Base-by-base conservation (phyloP, 352 stramenopile genomes). In the Phytophthora meadii region DNA sequence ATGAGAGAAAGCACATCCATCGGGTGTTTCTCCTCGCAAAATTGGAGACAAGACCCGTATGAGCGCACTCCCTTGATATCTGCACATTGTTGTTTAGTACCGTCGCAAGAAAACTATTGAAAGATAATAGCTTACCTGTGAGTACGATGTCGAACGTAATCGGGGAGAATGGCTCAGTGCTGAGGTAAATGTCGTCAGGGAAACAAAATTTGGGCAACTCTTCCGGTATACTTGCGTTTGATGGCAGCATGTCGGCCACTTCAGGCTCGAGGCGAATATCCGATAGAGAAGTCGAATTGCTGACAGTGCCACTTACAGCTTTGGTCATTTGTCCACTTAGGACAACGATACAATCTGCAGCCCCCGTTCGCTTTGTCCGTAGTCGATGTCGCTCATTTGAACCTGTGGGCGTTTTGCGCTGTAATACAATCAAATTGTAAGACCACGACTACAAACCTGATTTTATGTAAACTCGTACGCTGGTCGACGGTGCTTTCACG, bases 201-300 rank as follows among this genome's bases (percentile, higher is more conserved):
- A 89, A 90, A 42, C 83, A 92, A 44, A 93, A 92, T 48, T 87
- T 92, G 0, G 82, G 86, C 9, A 93, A 65, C 19, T 90, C 81
- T 12, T 90, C 83, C 2, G 85, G 85, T 2, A 91, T 49, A 49
- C 61, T 74, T 3, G 76, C 66, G 9, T 46, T 69, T 3, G 77
- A 70, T 0, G 84, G 78, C 5, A 90, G 42, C 2, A 80, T 49
- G n/a, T 93, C 79, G 0, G 89, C 48, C 2, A 91, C 72, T 34
- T 79, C 67, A 0, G 79, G 72, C 15, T 90, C 79, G 2, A 93
- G 59, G 6, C 61, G 64, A 40, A 93, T 71, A 40, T 90, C 78
- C 0, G 70, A 68, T 0, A 72, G 79, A 11, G 72, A 77, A 7
- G 19, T 66, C 6, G 81, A 87, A 12, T 54, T 53, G 6, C 63